phyloP scores from a whole-genome alignment of 1,284 basidiomycete genomes.

The Fomitiporia mediterranea region DNA sequence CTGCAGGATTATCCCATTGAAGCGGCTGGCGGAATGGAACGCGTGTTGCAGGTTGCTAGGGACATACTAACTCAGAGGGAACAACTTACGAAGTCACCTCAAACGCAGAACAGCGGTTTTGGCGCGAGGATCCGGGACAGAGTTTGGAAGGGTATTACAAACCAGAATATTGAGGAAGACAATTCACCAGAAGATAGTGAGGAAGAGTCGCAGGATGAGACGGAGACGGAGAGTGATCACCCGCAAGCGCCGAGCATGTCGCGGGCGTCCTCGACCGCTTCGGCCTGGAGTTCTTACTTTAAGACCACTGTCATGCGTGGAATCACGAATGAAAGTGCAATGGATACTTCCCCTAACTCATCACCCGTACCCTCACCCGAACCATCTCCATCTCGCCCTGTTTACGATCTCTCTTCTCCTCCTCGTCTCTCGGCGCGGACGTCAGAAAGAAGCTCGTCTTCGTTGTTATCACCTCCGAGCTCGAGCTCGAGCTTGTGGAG shows the following conservation, averaged over 20 bases:
- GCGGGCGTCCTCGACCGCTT: constrained; percentile 19
- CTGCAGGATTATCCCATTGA: constrained; percentile 61
- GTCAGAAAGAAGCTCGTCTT: constrained; percentile 16
- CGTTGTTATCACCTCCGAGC: constrained; percentile 22
- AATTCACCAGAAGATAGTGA: constrained; percentile 36
- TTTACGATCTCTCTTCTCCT: constrained; percentile 19
- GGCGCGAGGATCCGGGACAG: constrained; percentile 53
- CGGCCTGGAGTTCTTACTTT: constrained; percentile 49
- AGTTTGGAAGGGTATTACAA: constrained; percentile 65
- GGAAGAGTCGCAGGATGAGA: constrained; percentile 30
- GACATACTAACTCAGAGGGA: constrained; percentile 53
- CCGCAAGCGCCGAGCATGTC: constrained; percentile 36
- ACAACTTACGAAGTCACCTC: constrained; percentile 32
- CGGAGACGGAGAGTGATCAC: constrained; percentile 26
- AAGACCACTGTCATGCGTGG: constrained; percentile 65
- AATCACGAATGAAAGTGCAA: constrained; percentile 68
- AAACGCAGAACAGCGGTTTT: constrained; percentile 39
- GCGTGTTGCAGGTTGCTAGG: constrained; percentile 59
- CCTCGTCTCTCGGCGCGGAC: constrained; percentile 12
- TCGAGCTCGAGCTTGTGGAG: constrained; percentile 45
- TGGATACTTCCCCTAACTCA: constrained; percentile 49
- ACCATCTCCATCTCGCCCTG: constrained; percentile 29
- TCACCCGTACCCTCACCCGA: constrained; percentile 31
- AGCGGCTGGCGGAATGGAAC: constrained; percentile 61
- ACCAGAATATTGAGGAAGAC: constrained; percentile 39